phyloP scores from a whole-genome alignment of 441 rosid species.

The Populus trichocarpa region DNA sequence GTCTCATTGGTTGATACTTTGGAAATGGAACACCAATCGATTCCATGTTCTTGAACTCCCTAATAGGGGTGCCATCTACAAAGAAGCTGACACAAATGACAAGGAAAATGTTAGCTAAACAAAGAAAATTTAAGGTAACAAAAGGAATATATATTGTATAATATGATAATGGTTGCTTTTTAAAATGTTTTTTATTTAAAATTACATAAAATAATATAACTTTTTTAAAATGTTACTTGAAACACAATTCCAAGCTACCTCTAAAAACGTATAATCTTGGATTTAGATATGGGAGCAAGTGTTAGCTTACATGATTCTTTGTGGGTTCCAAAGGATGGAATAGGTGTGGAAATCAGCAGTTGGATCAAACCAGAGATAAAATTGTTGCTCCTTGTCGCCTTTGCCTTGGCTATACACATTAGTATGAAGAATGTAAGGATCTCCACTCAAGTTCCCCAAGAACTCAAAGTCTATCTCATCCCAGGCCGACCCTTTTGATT shows the following conservation, averaged over 20 bases:
- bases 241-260: too few species aligned
- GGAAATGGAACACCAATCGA: slow-evolving; percentile 28
- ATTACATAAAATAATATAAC: too few species aligned
- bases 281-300: neutral
- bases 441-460: slow-evolving; percentile 19
- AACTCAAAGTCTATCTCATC: slow-evolving; percentile 36
- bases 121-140: too few species aligned
- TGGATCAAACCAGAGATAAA: slow-evolving; percentile 34
- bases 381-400: neutral
- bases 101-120: neutral
- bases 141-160: too few species aligned
- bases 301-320: slow-evolving; percentile 13
- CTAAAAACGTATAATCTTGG: neutral
- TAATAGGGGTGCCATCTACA: slow-evolving; percentile 28
- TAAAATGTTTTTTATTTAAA: too few species aligned
- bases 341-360: slow-evolving; percentile 33
- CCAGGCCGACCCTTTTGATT: slow-evolving; percentile 27
- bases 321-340: slow-evolving; percentile 35
- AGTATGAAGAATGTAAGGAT: slow-evolving; percentile 9
- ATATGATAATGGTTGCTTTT: too few species aligned
- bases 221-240: too few species aligned
- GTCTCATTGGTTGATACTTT: slow-evolving; percentile 25
- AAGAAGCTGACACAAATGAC: slow-evolving; percentile 10
- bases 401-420: neutral
- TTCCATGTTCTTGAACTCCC: slow-evolving; percentile 30